Base-by-base conservation (phyloP, 2,329 filamentous ascomycete genomes). In the Phaeoacremonium minimum region DNA sequence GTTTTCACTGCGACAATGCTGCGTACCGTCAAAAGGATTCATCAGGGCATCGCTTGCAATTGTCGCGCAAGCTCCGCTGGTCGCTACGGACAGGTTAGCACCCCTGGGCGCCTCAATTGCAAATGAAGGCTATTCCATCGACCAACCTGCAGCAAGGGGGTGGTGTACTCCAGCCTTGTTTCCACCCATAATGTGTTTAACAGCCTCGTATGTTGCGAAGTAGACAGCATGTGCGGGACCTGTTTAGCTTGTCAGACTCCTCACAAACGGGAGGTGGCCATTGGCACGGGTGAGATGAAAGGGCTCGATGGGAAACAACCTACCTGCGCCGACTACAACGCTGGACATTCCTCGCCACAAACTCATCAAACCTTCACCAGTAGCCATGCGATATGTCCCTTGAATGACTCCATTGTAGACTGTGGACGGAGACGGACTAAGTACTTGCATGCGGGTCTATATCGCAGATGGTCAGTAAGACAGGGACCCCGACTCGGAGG, bases 21-120 rank as follows among this genome's bases (percentile, higher is more conserved):
- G 34, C 78, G 53, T 75, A 95, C 89, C 89, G 67, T 98, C 93
- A 60, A 98, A 98, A 15, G 93, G 93, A 58, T 97, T 98, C 93
- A 98, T 98, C 48, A 98, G 80, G 37, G 93, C 93, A 70, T 98
- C 93, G 60, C 90, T 96, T 22, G 91, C 87, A 59, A 97, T 96
- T 7, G 93, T 97, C 46, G 93, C 93, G 51, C 87, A 87, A 42
- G 93, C 91, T 64, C 93, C 93, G 57, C 89, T 95, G 45, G 88
- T 84, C 44, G 88, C 93, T 95, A 57, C 29, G 17, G 7, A 11
- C 13, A 33, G 15, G 26, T 15, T 15, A 15, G n/a, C n/a, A n/a
- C n/a, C n/a, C n/a, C n/a, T n/a, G n/a, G n/a, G n/a, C 9, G 22
- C n/a, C 22, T 26, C 22, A 26, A 9, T n/a, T n/a, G 22, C 22